Conservation (phyloP, 108 stramenopile species). For the Epipyxis sp. region DNA sequence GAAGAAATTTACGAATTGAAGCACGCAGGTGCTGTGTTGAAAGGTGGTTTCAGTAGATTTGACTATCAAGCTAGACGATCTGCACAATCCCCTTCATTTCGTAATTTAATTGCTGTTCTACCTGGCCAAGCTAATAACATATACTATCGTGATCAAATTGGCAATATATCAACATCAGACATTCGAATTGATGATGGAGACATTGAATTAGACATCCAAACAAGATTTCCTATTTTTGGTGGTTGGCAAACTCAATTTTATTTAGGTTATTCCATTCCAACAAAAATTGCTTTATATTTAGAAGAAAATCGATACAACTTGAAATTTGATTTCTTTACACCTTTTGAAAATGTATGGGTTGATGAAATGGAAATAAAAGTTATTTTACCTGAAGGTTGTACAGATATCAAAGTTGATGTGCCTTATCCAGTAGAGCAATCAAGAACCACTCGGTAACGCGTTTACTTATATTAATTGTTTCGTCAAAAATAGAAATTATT, state of each 20-base stretch:
- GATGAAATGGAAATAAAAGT: conserved; percentile 55
- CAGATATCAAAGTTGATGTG: conserved; percentile 41
- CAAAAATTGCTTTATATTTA: conserved; percentile 32
- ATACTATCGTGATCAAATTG: conserved; percentile 61
- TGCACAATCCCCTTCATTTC: conserved; percentile 37
- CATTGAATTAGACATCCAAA: conserved; percentile 41
- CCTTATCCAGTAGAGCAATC: conserved; percentile 36
- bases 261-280: conserved; percentile 55
- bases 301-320: conserved; percentile 36
- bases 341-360: conserved; percentile 44
- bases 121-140: conserved; percentile 51
- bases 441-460: too few relatives aligned
- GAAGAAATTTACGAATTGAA: conserved; percentile 44
- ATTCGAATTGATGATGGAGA: conserved; percentile 30
- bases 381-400: conserved; percentile 57
- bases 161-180: conserved; percentile 51
- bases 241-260: conserved; percentile 61
- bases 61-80: conserved; percentile 42
- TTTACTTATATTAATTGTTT: too few relatives aligned
- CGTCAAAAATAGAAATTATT: too few relatives aligned
- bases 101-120: conserved; percentile 37
- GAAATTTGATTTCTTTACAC: conserved; percentile 42
- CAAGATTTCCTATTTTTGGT: conserved; percentile 57
- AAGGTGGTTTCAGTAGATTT: conserved; percentile 53
- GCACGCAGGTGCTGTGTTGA: conserved; percentile 39